These are phyloP conservation scores for Aspergillus amoenus DNA, from an alignment of 2,329 filamentous ascomycete genomes.

Conservation along the genomic window DNA sequence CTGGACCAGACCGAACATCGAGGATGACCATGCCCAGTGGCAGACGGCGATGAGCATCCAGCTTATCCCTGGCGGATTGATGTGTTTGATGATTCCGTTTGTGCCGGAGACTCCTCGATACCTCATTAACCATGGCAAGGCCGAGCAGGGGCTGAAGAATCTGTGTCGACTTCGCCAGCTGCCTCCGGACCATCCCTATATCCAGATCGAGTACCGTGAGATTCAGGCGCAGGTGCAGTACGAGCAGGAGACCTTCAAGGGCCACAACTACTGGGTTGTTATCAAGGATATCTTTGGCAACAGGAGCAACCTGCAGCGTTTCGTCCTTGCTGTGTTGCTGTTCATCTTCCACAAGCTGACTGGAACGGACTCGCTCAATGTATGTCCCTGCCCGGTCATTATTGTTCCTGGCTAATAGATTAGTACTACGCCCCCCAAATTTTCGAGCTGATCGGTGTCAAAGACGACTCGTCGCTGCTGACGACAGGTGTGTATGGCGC, in stretches of 20 bases:
- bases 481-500: constrained; percentile 6
- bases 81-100: constrained; percentile 5
- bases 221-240: constrained; percentile 36
- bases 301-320: constrained; percentile 3
- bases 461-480: background rate
- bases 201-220: constrained; percentile 41
- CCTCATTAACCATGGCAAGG: constrained; percentile 5
- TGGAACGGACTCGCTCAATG: constrained; percentile 4
- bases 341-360: constrained; percentile 9
- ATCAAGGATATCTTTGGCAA: constrained; percentile 7
- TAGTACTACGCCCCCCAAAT: constrained; percentile 8
- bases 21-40: constrained; percentile 3
- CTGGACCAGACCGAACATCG: background rate
- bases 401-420: background rate
- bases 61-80: constrained; percentile 2
- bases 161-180: constrained; percentile 1
- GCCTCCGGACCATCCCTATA: constrained; percentile 30
- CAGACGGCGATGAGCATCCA: constrained; percentile 5
- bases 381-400: background rate
- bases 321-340: constrained; percentile 3
- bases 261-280: constrained; percentile 36
- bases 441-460: constrained; percentile 3
- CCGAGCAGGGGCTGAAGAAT: constrained; percentile 4
- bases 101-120: constrained; percentile 5
- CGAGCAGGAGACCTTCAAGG: constrained; percentile 27